phyloP scores from a whole-genome alignment of 108 stramenopile species.

The Nitzschia sp. region DNA sequence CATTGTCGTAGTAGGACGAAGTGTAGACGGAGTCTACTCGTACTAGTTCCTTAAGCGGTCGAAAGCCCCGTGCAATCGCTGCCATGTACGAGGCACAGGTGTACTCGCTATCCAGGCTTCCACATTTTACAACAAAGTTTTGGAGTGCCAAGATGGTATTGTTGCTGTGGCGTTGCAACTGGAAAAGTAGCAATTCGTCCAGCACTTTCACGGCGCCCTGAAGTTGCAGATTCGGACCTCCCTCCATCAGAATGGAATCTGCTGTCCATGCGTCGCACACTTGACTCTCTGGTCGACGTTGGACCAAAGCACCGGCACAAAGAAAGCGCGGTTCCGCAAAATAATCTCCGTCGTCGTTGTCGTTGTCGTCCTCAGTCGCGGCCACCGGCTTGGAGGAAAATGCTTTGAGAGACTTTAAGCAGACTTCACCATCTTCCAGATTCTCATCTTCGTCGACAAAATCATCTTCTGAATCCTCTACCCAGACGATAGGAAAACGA shows the following conservation, averaged over 20 bases:
- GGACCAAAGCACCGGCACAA: conserved; percentile 39
- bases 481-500: conserved; percentile 20
- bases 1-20: background rate
- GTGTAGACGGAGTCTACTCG: conserved; percentile 10
- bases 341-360: too few species aligned
- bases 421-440: conserved; percentile 40
- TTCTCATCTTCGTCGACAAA: conserved; percentile 47
- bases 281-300: conserved; percentile 10
- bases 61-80: conserved; percentile 27
- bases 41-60: conserved; percentile 16
- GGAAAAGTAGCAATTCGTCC: conserved; percentile 32
- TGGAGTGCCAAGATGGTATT: background rate
- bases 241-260: conserved; percentile 33
- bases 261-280: conserved; percentile 47
- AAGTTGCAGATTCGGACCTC: conserved; percentile 38
- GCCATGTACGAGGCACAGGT: conserved; percentile 40
- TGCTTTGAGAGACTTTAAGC: conserved; percentile 35
- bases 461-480: conserved; percentile 42
- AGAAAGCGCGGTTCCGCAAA: conserved; percentile 9
- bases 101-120: conserved; percentile 7
- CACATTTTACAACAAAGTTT: conserved; percentile 32
- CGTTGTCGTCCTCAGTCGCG: background rate
- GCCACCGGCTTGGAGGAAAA: conserved; percentile 15
- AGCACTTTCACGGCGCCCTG: conserved; percentile 30
- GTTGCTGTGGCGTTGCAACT: conserved; percentile 9